Evolutionary conservation across 2,329 filamentous ascomycete species (phyloP).

Genomic region (Colletotrichum horii): DNA sequence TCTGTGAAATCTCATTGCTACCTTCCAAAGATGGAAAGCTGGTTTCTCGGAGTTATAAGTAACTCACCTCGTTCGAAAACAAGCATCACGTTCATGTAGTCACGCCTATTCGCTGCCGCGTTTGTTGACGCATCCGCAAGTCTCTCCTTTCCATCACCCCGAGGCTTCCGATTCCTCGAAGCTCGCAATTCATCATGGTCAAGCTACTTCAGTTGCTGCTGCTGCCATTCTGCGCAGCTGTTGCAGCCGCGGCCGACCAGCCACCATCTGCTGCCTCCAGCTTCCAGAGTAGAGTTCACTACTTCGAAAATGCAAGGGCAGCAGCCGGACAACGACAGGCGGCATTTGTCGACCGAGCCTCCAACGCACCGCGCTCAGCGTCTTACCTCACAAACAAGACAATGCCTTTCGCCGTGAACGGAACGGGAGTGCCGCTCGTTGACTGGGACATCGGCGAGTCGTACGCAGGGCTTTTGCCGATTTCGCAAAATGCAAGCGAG

Average conservation of each 20-base stretch:
- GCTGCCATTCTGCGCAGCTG: background rate
- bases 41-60: background rate
- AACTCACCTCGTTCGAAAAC: background rate
- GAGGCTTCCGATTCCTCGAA: rapidly evolving
- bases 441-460: slow-evolving; percentile 72
- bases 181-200: background rate
- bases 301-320: background rate
- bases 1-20: background rate
- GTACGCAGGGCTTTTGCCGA: slow-evolving; percentile 67
- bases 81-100: background rate
- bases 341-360: background rate
- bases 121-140: too few relatives aligned
- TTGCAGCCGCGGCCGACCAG: background rate
- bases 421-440: slow-evolving; percentile 70
- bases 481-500: slow-evolving; percentile 54
- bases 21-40: background rate
- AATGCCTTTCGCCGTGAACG: slow-evolving; percentile 63
- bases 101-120: rapidly evolving
- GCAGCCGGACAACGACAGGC: background rate
- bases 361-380: background rate
- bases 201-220: background rate
- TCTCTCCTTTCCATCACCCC: too few relatives aligned
- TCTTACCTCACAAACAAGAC: background rate
- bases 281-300: background rate
- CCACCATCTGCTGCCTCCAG: background rate